Base-by-base conservation (phyloP, 495 filamentous ascomycete genomes). In the Daldinia decipiens region DNA sequence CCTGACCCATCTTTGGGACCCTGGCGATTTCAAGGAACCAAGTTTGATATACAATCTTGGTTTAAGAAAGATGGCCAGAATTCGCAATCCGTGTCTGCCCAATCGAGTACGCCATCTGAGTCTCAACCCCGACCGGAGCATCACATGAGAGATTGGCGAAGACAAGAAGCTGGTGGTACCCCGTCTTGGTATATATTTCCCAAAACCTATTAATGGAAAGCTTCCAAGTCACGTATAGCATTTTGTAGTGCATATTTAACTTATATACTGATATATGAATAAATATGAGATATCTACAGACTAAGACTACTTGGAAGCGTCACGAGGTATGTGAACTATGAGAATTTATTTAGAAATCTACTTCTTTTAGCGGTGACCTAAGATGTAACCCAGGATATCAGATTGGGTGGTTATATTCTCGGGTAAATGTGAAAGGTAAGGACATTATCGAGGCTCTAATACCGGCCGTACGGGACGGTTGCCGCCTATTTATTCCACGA, bases 381-480 rank as follows among this genome's bases (percentile, higher is more conserved):
- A 40, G n/a, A 24, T 47, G 19, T 11, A 5, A 21, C 8, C 12
- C 43, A 8, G 21, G n/a, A 24, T 3, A 9, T 13, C 9, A 3
- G 43, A 47, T 24, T 47, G 19, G 43, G 4, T 47, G 43, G 43
- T 12, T 24, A 47, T 24, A 47, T 47, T 65, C 38, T 38, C 47
- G 64, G 64, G 38, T 68, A 68, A 71, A 71, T 71, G 27, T 50
- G 13, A 62, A 31, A 36, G 15, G 29, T 19, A 12, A 24, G 7
- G 52, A 56, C 4, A 43, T n/a, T 27, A 47, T 70, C 13, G 36
- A 70, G 47, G 60, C 40, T 65, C 50, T 39, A 38, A 55, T 71
- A 34, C 61, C 67, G 67, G 67, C 5, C 55, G 61, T 47, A 60
- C 67, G 62, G 67, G 67, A 45, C 51, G 62, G 51, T 57, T 57